Evolutionary conservation across 1,284 basidiomycete genomes (phyloP).

Genomic region (Heterobasidion parviporum): DNA sequence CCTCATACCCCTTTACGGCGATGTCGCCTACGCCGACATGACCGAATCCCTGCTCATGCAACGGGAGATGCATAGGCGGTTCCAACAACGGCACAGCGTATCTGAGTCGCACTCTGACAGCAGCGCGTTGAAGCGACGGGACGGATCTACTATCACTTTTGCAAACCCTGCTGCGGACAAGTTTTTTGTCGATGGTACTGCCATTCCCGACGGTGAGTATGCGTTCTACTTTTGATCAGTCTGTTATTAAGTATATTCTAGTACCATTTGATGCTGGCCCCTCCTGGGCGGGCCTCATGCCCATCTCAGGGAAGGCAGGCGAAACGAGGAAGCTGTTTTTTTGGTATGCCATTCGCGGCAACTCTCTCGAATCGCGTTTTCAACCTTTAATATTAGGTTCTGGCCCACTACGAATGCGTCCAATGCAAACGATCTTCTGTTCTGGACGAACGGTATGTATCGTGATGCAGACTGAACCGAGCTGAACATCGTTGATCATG

Average conservation of each 20-base stretch:
- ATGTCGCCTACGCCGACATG: background rate
- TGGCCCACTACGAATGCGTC: conserved; percentile 39
- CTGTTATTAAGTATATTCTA: background rate
- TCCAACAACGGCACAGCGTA: background rate
- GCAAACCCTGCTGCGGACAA: conserved; percentile 5
- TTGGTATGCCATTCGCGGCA: conserved; percentile 19
- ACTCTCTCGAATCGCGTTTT: background rate
- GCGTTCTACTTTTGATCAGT: background rate
- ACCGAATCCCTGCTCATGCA: background rate
- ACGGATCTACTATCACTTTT: conserved; percentile 1
- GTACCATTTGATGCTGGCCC: conserved; percentile 28
- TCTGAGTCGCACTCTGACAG: background rate
- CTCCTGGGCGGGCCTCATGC: conserved; percentile 31
- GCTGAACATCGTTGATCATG: background rate
- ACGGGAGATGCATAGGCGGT: background rate
- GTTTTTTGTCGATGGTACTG: conserved; percentile 6
- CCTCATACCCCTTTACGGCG: background rate
- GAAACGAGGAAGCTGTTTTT: conserved; percentile 38
- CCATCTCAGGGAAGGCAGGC: conserved; percentile 24
- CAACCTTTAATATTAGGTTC: conserved; percentile 19
- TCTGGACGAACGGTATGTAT: conserved; percentile 30
- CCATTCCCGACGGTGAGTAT: conserved; percentile 5
- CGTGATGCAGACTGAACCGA: conserved; percentile 1
- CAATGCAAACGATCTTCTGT: conserved; percentile 40
- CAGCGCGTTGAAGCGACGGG: background rate